Percentiles rank a stretch among this genome's conserved stretches.
These are phyloP conservation scores for Xylariaceae sp. DNA, from an alignment of 2,329 filamentous ascomycete genomes.

Conservation along the genomic window DNA sequence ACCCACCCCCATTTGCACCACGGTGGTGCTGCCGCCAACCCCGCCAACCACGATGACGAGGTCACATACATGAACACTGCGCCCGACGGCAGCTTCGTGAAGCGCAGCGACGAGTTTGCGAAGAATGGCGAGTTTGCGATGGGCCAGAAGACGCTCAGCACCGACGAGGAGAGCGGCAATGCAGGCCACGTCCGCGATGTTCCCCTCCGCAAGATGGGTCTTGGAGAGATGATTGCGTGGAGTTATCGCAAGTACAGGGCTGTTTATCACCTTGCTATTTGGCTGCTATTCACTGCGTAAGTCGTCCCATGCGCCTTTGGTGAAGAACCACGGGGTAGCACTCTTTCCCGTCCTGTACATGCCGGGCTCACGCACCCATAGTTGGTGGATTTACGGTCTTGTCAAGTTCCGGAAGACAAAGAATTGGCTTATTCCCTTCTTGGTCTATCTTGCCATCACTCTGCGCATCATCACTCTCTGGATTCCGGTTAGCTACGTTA, in stretches of 20 bases:
- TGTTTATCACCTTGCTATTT: slow-evolving; percentile 44
- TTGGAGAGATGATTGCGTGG: slow-evolving; percentile 23
- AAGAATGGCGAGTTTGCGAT: slow-evolving; percentile 37
- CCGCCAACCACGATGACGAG: slow-evolving; percentile 38
- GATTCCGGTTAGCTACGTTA: slow-evolving; percentile 65
- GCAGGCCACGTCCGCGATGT: slow-evolving; percentile 23
- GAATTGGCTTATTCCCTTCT: slow-evolving; percentile 82
- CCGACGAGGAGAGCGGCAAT: slow-evolving; percentile 33
- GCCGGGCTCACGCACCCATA: slow-evolving; percentile 20
- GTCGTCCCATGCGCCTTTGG: slow-evolving; percentile 12
- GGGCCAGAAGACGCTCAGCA: slow-evolving; percentile 29
- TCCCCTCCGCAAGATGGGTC: slow-evolving; percentile 17
- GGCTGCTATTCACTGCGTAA: slow-evolving; percentile 36
- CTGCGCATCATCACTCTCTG: slow-evolving; percentile 74
- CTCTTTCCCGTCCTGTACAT: background rate
- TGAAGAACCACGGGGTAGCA: background rate
- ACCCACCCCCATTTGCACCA: slow-evolving; percentile 44
- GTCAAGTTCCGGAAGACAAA: slow-evolving; percentile 65
- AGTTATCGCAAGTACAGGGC: slow-evolving; percentile 46
- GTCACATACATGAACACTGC: slow-evolving; percentile 46
- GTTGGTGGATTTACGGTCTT: slow-evolving; percentile 41
- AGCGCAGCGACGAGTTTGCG: too few species aligned
- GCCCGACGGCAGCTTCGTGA: slow-evolving; percentile 37
- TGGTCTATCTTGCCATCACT: slow-evolving; percentile 73
- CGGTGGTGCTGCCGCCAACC: slow-evolving; percentile 33